Evolutionary conservation across 129 eudicot genomes (phyloP).

Genomic region (Sambucus nigra): DNA sequence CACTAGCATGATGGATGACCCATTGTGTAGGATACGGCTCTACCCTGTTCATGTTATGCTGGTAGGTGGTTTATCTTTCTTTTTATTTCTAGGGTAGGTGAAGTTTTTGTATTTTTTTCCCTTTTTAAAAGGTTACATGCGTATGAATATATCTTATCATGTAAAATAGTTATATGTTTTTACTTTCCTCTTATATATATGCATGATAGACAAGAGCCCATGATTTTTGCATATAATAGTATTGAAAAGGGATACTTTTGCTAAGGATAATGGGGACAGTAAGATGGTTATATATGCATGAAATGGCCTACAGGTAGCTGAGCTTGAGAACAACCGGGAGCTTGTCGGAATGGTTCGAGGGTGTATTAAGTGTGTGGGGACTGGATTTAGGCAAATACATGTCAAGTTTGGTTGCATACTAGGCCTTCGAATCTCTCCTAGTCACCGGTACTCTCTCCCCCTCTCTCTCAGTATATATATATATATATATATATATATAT

Average conservation of each 20-base stretch:
- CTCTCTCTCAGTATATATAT: neutral
- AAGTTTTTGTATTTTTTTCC: neutral
- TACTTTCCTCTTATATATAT: neutral
- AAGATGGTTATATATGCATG: too few relatives aligned
- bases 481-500: too few relatives aligned
- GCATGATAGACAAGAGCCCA: too few relatives aligned
- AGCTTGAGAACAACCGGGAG: constrained; percentile 11
- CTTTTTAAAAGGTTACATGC: neutral
- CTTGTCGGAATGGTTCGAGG: constrained; percentile 29
- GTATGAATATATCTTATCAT: neutral
- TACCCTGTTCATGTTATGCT: constrained; percentile 21
- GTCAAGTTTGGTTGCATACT: constrained; percentile 18
- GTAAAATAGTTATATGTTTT: neutral
- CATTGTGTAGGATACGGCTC: constrained; percentile 24
- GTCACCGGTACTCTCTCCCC: constrained; percentile 14
- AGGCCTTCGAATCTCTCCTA: constrained; percentile 33
- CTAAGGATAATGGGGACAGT: too few relatives aligned
- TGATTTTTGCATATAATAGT: too few relatives aligned
- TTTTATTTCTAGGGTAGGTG: too few relatives aligned
- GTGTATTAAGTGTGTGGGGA: constrained; percentile 20
- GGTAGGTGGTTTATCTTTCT: too few relatives aligned
- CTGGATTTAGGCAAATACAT: constrained; percentile 6
- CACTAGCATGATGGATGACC: constrained; percentile 14
- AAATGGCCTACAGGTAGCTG: constrained; percentile 15
- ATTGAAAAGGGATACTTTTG: too few relatives aligned